phyloP scores from a whole-genome alignment of 2,329 filamentous ascomycete genomes.

The Microsporum ferrugineum region DNA sequence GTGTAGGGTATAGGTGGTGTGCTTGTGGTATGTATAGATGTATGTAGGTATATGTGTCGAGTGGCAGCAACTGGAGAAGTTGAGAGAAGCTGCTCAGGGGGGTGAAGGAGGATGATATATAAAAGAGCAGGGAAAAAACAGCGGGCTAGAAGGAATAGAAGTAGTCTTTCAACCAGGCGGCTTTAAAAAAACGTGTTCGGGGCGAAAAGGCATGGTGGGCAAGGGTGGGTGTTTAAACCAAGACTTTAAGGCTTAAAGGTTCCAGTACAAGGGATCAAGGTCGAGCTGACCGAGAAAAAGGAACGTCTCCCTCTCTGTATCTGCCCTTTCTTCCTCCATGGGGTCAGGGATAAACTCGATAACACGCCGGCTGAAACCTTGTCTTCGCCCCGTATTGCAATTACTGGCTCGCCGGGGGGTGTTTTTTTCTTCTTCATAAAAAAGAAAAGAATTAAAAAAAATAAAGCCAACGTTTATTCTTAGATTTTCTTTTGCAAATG shows the following conservation, averaged over 20 bases:
- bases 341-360: neutral
- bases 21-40: neutral
- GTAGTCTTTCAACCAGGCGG: neutral
- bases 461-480: neutral
- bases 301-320: neutral
- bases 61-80: neutral
- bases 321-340: neutral
- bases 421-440: no score
- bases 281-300: constrained; percentile 1
- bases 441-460: neutral
- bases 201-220: neutral
- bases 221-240: constrained; percentile 4
- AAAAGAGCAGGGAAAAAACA: neutral
- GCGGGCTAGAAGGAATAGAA: constrained; percentile 1
- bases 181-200: constrained; percentile 3
- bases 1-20: neutral
- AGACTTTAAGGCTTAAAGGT: constrained; percentile 5
- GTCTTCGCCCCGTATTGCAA: constrained; percentile 1
- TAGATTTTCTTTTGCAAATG: neutral
- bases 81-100: neutral
- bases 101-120: neutral
- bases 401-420: neutral
- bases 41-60: neutral
- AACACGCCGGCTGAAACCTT: neutral
- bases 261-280: constrained; percentile 7